Conservation (phyloP, 768 basidiomycete species). For the Auriscalpium microsporum region DNA sequence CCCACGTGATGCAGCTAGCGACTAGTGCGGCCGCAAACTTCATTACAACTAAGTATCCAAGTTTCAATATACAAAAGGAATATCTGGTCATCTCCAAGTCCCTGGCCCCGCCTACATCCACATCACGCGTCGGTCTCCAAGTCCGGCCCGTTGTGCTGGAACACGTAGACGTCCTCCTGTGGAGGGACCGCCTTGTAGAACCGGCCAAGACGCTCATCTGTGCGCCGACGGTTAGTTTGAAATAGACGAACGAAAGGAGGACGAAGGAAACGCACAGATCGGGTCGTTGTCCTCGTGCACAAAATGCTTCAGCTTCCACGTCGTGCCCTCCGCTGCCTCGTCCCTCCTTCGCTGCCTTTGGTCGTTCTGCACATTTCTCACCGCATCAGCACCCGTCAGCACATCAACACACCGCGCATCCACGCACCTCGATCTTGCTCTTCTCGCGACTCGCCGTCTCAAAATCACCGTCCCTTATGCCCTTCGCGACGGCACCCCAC, state of each 20-base stretch:
- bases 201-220: conserved; percentile 61
- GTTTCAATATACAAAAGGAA: too few relatives aligned
- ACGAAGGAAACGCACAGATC: conserved; percentile 43
- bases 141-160: conserved; percentile 43
- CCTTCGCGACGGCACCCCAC: conserved; percentile 83
- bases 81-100: too few relatives aligned
- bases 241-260: background rate
- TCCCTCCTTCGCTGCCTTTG: conserved; percentile 84
- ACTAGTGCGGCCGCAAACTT: too few relatives aligned
- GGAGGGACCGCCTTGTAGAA: conserved; percentile 55
- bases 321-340: conserved; percentile 60
- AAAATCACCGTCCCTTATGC: conserved; percentile 87
- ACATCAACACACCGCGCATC: background rate
- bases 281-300: conserved; percentile 59
- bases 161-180: conserved; percentile 72
- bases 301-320: conserved; percentile 79
- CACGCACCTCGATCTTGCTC: conserved; percentile 73
- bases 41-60: too few relatives aligned
- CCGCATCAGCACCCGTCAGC: background rate
- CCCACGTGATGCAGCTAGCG: too few relatives aligned
- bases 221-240: background rate
- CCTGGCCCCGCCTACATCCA: too few relatives aligned
- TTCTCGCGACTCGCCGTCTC: conserved; percentile 87
- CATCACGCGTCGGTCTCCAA: background rate
- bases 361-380: conserved; percentile 54